phyloP scores from a whole-genome alignment of 2,329 filamentous ascomycete species.

The Aspergillus sp. region DNA sequence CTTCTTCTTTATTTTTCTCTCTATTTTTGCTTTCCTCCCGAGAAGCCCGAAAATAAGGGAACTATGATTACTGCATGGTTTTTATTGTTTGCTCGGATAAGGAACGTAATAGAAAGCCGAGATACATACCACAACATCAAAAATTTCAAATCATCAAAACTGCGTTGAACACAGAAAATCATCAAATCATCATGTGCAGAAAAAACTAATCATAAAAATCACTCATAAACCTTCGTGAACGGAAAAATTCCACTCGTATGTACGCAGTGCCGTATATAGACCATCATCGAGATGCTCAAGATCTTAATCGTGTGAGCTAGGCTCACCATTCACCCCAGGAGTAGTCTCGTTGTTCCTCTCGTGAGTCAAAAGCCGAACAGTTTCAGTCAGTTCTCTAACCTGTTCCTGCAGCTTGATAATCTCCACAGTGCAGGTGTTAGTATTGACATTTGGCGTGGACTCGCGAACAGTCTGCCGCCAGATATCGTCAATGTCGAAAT shows the following conservation, averaged over 20 bases:
- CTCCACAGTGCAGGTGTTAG: slow-evolving; percentile 69
- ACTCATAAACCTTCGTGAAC: no score
- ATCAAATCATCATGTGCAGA: background rate
- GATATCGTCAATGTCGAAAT: slow-evolving; percentile 69
- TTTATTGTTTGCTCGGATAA: background rate
- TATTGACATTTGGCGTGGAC: slow-evolving; percentile 74
- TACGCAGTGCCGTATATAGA: no score
- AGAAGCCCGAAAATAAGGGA: no score
- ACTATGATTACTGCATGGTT: no score
- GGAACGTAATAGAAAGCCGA: background rate
- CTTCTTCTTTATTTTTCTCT: no score
- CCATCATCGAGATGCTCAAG: no score
- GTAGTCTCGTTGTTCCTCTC: slow-evolving; percentile 8
- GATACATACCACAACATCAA: background rate
- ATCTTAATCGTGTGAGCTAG: background rate
- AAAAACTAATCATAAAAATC: no score
- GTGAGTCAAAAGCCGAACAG: slow-evolving; percentile 54
- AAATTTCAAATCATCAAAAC: background rate
- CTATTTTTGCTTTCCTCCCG: no score
- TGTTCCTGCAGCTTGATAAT: slow-evolving; percentile 37
- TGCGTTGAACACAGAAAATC: background rate
- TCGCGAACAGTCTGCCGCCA: slow-evolving; percentile 74
- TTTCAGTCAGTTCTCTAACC: slow-evolving; percentile 56
- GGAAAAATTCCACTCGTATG: no score
- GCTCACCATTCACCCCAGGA: background rate